phyloP scores from a whole-genome alignment of 2,329 filamentous ascomycete species.

The Diaporthe australafricana region DNA sequence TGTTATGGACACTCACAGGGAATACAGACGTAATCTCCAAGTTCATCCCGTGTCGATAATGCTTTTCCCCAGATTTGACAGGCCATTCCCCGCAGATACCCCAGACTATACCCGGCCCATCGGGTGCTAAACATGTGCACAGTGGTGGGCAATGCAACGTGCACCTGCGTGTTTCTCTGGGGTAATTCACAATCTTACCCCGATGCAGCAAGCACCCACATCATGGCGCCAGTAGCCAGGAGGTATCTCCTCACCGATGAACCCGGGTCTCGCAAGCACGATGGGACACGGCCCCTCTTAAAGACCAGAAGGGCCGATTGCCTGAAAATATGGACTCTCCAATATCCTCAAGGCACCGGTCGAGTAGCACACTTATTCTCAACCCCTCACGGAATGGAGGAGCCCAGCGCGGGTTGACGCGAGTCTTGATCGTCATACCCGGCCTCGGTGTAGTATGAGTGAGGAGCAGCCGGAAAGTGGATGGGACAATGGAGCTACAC shows the following conservation, averaged over 20 bases:
- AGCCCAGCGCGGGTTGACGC: neutral
- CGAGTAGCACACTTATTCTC: neutral
- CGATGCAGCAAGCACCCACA: constrained; percentile 23
- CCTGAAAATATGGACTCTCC: neutral
- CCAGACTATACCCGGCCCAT: neutral
- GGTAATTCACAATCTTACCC: constrained; percentile 2
- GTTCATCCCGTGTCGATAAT: constrained; percentile 11
- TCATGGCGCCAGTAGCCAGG: constrained; percentile 7
- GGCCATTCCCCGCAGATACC: constrained; percentile 7
- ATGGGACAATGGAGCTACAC: neutral
- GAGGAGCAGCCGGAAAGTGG: constrained; percentile 19
- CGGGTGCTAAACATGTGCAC: neutral
- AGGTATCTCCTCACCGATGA: constrained; percentile 20
- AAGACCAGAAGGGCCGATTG: constrained; percentile 35
- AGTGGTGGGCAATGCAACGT: neutral
- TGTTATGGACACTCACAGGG: neutral
- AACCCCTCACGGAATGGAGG: constrained; percentile 18
- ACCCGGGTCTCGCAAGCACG: constrained; percentile 1
- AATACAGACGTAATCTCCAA: neutral
- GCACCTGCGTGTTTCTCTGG: constrained; percentile 1
- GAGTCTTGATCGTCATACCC: constrained; percentile 1
- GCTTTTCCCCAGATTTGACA: constrained; percentile 13
- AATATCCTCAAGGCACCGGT: constrained; percentile 9
- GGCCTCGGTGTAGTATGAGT: neutral
- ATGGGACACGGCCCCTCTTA: constrained; percentile 5